These are phyloP conservation scores for Trametes sanguinea DNA, from an alignment of 768 basidiomycete species.

Conservation along the genomic window DNA sequence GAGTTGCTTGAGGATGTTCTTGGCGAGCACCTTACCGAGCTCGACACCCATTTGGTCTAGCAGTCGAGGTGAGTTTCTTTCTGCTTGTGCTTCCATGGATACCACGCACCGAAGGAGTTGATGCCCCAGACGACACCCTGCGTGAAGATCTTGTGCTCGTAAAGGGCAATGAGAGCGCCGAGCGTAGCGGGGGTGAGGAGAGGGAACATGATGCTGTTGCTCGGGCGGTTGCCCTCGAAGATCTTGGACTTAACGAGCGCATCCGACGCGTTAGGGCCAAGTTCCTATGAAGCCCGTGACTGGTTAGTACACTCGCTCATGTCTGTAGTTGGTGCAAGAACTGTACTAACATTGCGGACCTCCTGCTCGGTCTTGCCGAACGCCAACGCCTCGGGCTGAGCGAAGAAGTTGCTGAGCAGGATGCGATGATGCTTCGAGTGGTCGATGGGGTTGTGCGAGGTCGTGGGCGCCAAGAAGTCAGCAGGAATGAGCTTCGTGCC, in stretches of 20 bases:
- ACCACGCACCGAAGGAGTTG: constrained; percentile 87
- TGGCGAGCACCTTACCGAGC: constrained; percentile 95
- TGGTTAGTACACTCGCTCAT: neutral
- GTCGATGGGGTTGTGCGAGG: constrained; percentile 85
- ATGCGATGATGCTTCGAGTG: constrained; percentile 95
- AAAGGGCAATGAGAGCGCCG: constrained; percentile 85
- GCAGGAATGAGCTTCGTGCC: constrained; percentile 91
- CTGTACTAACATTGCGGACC: constrained; percentile 48
- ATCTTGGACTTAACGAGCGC: constrained; percentile 95
- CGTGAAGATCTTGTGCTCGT: constrained; percentile 99
- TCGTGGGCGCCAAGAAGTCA: constrained; percentile 90
- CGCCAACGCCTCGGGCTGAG: constrained; percentile 95
- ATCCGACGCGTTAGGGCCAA: constrained; percentile 71
- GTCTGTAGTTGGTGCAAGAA: neutral
- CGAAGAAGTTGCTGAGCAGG: constrained; percentile 96
- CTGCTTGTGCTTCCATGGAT: neutral
- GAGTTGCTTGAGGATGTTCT: constrained; percentile 91
- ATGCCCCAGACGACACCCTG: constrained; percentile 98
- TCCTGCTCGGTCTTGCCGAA: constrained; percentile 96
- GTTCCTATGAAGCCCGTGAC: constrained; percentile 42
- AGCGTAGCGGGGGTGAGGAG: constrained; percentile 87
- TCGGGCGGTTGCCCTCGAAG: constrained; percentile 96
- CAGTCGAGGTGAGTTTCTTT: neutral
- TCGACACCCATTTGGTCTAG: constrained; percentile 99
- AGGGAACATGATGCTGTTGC: constrained; percentile 96